Percentiles rank a stretch among this genome's conserved stretches.
Evolutionary conservation across 495 filamentous ascomycete genomes (phyloP).

Genomic region (Lentithecium fluviatile): DNA sequence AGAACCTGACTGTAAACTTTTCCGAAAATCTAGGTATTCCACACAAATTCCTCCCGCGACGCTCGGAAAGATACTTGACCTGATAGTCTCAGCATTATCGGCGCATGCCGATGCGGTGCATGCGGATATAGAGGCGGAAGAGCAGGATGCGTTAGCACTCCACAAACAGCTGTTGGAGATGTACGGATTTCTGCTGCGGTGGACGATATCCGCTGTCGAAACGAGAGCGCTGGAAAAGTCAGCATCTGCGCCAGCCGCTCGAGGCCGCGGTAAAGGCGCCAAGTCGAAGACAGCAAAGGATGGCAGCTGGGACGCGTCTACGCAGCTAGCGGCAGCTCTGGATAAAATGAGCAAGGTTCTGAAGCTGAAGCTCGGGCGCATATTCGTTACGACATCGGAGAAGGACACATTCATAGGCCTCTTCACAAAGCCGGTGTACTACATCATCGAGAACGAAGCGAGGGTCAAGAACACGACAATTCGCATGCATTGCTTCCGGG

Average conservation of each 20-base stretch:
- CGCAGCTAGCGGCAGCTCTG: conserved; percentile 82
- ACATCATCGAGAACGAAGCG: conserved; percentile 91
- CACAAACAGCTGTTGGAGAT: conserved; percentile 92
- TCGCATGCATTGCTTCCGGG: conserved; percentile 95
- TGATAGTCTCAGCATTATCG: conserved; percentile 91
- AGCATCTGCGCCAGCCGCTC: conserved; percentile 59
- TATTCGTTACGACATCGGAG: conserved; percentile 96
- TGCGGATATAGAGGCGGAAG: conserved; percentile 84
- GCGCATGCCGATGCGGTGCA: conserved; percentile 83
- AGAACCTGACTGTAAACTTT: conserved; percentile 63
- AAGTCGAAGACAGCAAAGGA: conserved; percentile 73
- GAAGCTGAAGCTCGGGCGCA: conserved; percentile 84
- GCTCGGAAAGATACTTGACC: conserved; percentile 89
- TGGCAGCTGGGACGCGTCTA: conserved; percentile 80
- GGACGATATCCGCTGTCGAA: conserved; percentile 90
- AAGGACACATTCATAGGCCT: conserved; percentile 90
- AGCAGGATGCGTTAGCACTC: conserved; percentile 77
- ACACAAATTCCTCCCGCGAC: conserved; percentile 73
- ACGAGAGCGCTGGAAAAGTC: conserved; percentile 87
- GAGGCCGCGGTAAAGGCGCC: conserved; percentile 67
- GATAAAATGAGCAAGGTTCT: conserved; percentile 95
- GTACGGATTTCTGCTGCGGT: conserved; percentile 92
- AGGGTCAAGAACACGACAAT: conserved; percentile 87
- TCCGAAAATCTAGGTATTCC: conserved; percentile 72
- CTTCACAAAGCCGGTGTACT: conserved; percentile 89